Evolutionary conservation across 1,284 basidiomycete species (phyloP).

Genomic region (Apiotrichum montevideense): DNA sequence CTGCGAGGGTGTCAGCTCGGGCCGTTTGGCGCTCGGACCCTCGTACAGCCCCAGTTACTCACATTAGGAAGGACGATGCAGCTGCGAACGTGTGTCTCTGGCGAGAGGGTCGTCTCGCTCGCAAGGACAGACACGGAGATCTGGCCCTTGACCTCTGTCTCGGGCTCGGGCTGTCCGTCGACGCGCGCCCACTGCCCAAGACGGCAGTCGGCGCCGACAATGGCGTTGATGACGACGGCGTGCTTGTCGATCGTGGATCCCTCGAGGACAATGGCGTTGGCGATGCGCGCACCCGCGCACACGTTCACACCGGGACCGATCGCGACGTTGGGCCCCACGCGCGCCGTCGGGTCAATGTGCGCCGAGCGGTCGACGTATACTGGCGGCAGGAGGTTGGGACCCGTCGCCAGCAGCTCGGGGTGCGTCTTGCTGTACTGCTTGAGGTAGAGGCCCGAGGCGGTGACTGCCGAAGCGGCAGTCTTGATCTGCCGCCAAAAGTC

Average conservation of each 20-base stretch:
- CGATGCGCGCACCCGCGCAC: conserved; percentile 49
- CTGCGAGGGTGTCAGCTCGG: conserved; percentile 14
- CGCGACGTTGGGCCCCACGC: conserved; percentile 51
- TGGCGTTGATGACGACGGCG: conserved; percentile 49
- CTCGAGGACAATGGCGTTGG: conserved; percentile 51
- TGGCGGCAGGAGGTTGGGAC: conserved; percentile 46
- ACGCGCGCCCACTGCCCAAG: conserved; percentile 51
- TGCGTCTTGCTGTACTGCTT: conserved; percentile 32
- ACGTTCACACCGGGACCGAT: conserved; percentile 48
- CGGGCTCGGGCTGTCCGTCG: conserved; percentile 47
- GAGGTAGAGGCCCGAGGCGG: conserved; percentile 50
- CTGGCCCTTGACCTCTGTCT: conserved; percentile 44
- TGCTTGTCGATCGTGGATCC: conserved; percentile 48
- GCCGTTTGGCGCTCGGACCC: too few relatives aligned
- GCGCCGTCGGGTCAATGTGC: conserved; percentile 46
- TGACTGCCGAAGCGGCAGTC: conserved; percentile 51
- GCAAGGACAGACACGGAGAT: conserved; percentile 50
- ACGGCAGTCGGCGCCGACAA: conserved; percentile 44
- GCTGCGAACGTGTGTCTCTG: conserved; percentile 45
- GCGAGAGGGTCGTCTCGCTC: conserved; percentile 47
- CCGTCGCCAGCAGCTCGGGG: conserved; percentile 31
- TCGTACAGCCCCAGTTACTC: conserved; percentile 7
- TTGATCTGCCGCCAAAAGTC: conserved; percentile 54
- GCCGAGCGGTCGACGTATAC: conserved; percentile 50
- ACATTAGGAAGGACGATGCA: conserved; percentile 52